Evolutionary conservation across 305 asterid species (phyloP).

Genomic region (Rubia occidens): DNA sequence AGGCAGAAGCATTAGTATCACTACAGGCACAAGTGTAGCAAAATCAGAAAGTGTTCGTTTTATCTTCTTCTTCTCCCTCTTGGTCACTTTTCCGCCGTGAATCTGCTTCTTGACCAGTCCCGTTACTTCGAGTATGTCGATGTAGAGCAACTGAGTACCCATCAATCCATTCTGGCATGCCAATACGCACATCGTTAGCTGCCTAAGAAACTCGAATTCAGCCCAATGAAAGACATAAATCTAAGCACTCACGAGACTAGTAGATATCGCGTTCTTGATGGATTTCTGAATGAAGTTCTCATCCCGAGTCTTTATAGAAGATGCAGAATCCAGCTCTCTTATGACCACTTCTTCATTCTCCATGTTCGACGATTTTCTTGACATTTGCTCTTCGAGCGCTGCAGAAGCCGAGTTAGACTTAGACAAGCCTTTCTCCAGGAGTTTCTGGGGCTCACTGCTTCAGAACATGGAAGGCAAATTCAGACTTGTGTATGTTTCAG

Average conservation of each 20-base stretch:
- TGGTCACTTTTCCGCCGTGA: constrained; percentile 40
- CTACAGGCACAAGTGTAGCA: constrained; percentile 58
- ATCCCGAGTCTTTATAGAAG: constrained; percentile 24
- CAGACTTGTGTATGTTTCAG: not conserved
- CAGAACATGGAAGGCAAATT: constrained; percentile 20
- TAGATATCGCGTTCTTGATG: constrained; percentile 37
- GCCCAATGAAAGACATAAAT: constrained; percentile 6
- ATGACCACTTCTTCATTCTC: constrained; percentile 26
- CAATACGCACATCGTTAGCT: constrained; percentile 16
- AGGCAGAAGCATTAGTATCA: constrained; percentile 72
- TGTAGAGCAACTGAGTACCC: constrained; percentile 60
- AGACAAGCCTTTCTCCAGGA: constrained; percentile 34
- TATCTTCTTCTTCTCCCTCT: constrained; percentile 55
- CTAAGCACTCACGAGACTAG: constrained; percentile 41
- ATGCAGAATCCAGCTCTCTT: constrained; percentile 19
- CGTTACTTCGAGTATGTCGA: constrained; percentile 38
- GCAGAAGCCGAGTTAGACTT: constrained; percentile 30
- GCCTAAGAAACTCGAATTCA: not conserved
- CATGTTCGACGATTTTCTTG: constrained; percentile 23
- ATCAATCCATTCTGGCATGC: constrained; percentile 53
- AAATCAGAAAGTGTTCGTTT: constrained; percentile 43
- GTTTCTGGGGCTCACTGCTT: constrained; percentile 44
- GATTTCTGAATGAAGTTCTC: constrained; percentile 42
- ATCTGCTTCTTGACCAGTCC: constrained; percentile 36
- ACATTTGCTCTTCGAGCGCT: constrained; percentile 27